Evolutionary conservation across 331 rosid species (phyloP).

Genomic region (Telfairia occidentalis): DNA sequence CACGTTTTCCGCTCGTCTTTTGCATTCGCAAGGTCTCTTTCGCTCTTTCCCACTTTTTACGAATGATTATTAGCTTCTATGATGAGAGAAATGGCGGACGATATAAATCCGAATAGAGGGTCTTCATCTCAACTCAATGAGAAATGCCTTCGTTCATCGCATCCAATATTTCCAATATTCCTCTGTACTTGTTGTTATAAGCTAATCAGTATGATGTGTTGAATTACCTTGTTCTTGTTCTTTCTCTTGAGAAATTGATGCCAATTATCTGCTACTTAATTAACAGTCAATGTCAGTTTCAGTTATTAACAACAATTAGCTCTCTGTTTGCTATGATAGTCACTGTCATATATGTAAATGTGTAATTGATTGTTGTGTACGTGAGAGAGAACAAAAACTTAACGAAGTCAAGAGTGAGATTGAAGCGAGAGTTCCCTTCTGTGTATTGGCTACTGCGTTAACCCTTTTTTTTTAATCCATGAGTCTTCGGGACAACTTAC

Average conservation of each 20-base stretch:
- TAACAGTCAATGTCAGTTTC: neutral
- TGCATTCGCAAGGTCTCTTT: slow-evolving; percentile 18
- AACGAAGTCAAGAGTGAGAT: neutral
- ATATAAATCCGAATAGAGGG: neutral
- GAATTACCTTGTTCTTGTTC: neutral
- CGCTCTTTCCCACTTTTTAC: neutral
- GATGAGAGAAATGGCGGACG: neutral
- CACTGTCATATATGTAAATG: neutral
- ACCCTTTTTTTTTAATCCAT: too few species aligned
- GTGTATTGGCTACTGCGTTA: neutral
- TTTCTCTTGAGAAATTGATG: neutral
- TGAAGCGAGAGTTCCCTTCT: neutral
- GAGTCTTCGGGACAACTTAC: too few species aligned
- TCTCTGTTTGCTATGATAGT: neutral
- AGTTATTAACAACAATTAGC: neutral
- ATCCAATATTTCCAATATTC: neutral
- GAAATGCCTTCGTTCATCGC: neutral
- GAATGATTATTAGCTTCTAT: neutral
- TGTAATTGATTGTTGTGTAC: neutral
- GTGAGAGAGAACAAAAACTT: neutral
- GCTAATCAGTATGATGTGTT: neutral
- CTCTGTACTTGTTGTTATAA: neutral
- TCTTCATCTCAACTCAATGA: neutral
- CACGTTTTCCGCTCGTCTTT: slow-evolving; percentile 6
- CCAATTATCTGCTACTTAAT: too few species aligned